Evolutionary conservation across 139 green algal species (phyloP), one percentile per base, ranked within the genome.

Genomic region (Auxenochlorella pyrenoidosa): DNA sequence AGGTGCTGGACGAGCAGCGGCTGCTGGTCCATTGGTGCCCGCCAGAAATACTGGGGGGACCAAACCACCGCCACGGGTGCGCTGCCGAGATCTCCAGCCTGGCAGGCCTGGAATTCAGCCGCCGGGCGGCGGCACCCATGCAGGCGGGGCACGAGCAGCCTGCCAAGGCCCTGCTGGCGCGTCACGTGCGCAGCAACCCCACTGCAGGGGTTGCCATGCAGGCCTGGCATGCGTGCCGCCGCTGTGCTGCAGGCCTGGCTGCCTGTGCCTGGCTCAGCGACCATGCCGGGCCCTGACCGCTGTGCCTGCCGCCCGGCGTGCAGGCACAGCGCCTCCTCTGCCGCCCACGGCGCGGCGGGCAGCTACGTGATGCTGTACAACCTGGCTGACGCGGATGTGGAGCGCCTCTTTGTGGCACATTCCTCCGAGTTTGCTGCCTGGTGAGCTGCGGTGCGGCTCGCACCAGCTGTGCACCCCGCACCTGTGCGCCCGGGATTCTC

Each of bases 361-460:
- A 77, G 58, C 59, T 87, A 86, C 59, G 65, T 82, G 18, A 90
- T 90, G 86, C 41, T 90, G 22, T 90, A 82, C 60, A 65, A 90
- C 60, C 4, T 76, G 44, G 26, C 21, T 16, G 41, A 73, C 0
- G 51, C 86, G 0, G 0, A 21, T 5, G 86, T 90, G 82, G 86
- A 90, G 82, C 36, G 26, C 10, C 65, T 90, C 59, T 76, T 87
- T 60, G 78, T 54, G 73, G 76, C 73, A n/a, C 43, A 79, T 41
- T 82, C 63, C 21, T 47, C 58, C 16, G 54, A 86, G 43, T 38
- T 90, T 51, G 79, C 66, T 0, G 68, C 71, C 34, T 90, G 86
- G 86, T 86, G 77, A 16, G 83, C 30, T 5, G 5, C 3, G 13
- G 21, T n/a, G 40, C 19, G 16, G 75, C 38, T 16, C 51, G 71